These are phyloP conservation scores for Pterulicium gracile DNA, from an alignment of 1,284 basidiomycete species.

Conservation along the genomic window DNA sequence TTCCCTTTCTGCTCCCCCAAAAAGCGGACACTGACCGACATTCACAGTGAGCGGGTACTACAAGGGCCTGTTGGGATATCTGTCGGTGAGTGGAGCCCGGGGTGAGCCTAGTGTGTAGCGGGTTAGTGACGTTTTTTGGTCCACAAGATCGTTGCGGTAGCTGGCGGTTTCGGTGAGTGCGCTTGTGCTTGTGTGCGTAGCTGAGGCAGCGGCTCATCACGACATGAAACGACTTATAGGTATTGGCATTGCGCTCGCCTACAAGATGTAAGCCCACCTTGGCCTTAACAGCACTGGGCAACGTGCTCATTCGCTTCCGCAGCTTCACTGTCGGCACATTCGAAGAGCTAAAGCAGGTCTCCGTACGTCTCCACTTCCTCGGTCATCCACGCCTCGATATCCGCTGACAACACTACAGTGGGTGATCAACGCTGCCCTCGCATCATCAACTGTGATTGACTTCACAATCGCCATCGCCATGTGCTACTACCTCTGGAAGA, in stretches of 20 bases:
- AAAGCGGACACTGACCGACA: conserved; percentile 1
- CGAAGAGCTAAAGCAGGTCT: conserved; percentile 20
- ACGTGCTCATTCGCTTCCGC: neutral
- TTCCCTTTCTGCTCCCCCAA: conserved; percentile 1
- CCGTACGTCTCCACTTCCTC: conserved; percentile 18
- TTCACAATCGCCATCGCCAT: conserved; percentile 33
- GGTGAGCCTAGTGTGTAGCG: too few relatives aligned
- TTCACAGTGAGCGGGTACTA: conserved; percentile 28
- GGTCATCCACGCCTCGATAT: neutral
- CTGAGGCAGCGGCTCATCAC: neutral
- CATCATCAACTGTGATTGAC: conserved; percentile 31
- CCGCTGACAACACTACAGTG: conserved; percentile 19
- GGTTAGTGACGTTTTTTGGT: too few relatives aligned
- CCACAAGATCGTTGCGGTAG: conserved; percentile 6
- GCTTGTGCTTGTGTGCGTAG: too few relatives aligned
- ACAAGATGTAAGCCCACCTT: neutral
- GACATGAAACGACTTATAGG: neutral
- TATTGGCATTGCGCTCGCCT: neutral
- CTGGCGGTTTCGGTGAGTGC: neutral
- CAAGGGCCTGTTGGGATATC: conserved; percentile 24
- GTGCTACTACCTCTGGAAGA: conserved; percentile 37
- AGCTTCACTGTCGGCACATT: conserved; percentile 21
- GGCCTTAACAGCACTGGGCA: too few relatives aligned
- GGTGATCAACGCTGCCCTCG: conserved; percentile 28
- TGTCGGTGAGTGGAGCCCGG: conserved; percentile 15